Evolutionary conservation across 2,329 filamentous ascomycete species (phyloP), one percentile per base, ranked within the genome.

Genomic region (Neonectria coccinea): DNA sequence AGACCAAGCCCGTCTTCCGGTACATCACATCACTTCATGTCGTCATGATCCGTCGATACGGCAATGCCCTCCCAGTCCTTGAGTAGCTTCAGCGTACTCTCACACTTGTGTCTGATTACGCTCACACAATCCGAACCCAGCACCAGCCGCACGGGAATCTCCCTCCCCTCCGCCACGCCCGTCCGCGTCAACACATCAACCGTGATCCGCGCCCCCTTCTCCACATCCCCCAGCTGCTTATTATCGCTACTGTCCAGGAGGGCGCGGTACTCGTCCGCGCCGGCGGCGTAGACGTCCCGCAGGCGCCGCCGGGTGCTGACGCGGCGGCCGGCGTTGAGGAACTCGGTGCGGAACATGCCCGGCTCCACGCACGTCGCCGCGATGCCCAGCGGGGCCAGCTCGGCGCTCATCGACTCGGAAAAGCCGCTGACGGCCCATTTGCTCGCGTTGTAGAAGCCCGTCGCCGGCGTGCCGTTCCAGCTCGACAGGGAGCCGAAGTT

Each of bases 131-230:
- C 87, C 4, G 76, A 79, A 0, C 88, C 88, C 41, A 90, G 76
- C 20, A 82, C 77, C 31, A 90, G 62, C 20, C 87, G 77, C 8
- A 83, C 62, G 0, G 86, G 87, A 8, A 89, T 76, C 25, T 82
- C 78, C 67, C 76, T 84, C 0, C 84, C 85, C 63, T 70, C 64
- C 1, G 79, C 84, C 31, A 77, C 76, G 0, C 86, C 86, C 3
- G 78, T 80, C 59, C 77, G 77, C 6, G 84, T 87, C 70, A 90
- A 69, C n/a, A 86, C 79, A 70, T 90, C 87, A 5, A 88, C 80
- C 36, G 87, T 79, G 2, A 85, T 79, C 62, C 77, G 79, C 11
- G 78, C 76, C 0, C 83, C 87, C 77, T 88, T 88, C 18, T 74
- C 73, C 16, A 84, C 80, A 69, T 89, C 85, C 0, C 85, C 87